phyloP scores from a whole-genome alignment of 169 alveolate genomes.

The Blepharisma undulans region DNA sequence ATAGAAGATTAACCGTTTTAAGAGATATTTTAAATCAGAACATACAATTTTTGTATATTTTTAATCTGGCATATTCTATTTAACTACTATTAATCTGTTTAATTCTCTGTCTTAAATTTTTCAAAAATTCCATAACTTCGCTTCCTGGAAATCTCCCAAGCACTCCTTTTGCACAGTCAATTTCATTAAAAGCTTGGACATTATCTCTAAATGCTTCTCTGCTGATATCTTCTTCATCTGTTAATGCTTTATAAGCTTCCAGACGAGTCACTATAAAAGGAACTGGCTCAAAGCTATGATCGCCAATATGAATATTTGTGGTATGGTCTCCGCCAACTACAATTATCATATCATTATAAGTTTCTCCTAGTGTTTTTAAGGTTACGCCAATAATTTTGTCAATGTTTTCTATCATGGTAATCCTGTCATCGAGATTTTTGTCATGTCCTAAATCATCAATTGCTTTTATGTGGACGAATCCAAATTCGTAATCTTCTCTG shows the following conservation, averaged over 20 bases:
- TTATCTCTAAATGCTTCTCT: conserved; percentile 24
- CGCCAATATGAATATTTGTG: conserved; percentile 66
- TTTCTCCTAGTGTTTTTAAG: neutral
- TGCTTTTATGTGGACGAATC: conserved; percentile 75
- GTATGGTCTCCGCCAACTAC: conserved; percentile 80
- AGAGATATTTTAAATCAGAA: neutral
- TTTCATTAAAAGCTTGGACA: conserved; percentile 42
- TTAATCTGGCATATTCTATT: neutral
- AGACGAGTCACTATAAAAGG: conserved; percentile 49
- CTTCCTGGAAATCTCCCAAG: conserved; percentile 55
- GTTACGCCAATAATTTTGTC: conserved; percentile 53
- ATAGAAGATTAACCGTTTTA: neutral
- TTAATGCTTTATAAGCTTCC: neutral
- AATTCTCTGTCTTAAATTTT: neutral
- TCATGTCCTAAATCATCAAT: conserved; percentile 82
- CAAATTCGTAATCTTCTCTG: conserved; percentile 56
- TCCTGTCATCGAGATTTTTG: conserved; percentile 46
- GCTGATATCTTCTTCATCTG: neutral
- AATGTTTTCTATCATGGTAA: conserved; percentile 54
- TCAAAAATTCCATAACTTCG: neutral
- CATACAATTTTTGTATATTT: no score
- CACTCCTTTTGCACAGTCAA: conserved; percentile 41
- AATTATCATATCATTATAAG: conserved; percentile 40
- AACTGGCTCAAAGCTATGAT: conserved; percentile 76
- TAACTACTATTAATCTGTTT: neutral